Conservation (phyloP, 2,329 filamentous ascomycete genomes). For the Xylariales sp. region DNA sequence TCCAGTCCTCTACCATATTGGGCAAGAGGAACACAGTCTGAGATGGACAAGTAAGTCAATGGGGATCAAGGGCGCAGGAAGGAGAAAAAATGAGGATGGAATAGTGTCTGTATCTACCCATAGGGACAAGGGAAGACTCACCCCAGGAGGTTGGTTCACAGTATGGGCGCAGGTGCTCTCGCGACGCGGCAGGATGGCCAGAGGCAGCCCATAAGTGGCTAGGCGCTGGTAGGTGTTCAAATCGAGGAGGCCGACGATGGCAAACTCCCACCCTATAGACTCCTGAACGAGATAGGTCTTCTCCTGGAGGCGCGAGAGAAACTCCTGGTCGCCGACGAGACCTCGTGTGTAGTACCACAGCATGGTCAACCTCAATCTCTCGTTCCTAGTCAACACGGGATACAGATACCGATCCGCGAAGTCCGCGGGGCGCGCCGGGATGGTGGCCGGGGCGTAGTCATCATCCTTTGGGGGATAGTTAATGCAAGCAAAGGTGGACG, state of each 20-base stretch:
- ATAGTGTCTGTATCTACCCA: no score
- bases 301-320: conserved; percentile 6
- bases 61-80: no score
- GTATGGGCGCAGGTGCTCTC: conserved; percentile 8
- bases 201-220: conserved; percentile 5
- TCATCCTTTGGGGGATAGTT: no score
- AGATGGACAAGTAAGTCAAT: no score
- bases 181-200: conserved; percentile 6
- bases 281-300: conserved; percentile 6
- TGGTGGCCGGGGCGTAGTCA: no score
- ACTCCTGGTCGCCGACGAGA: conserved; percentile 4
- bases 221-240: conserved; percentile 6
- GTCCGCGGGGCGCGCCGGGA: no score
- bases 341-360: conserved; percentile 8
- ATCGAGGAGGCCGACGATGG: conserved; percentile 7
- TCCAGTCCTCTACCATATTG: conserved; percentile 8
- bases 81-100: no score
- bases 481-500: no score
- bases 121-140: no score
- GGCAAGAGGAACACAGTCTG: conserved; percentile 6
- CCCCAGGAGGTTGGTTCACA: conserved; percentile 4
- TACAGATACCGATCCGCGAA: conserved; percentile 2
- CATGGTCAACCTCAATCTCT: conserved; percentile 4
- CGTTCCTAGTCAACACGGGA: conserved; percentile 5
- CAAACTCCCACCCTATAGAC: conserved; percentile 8